Base-by-base conservation (phyloP, 177 flowering plant genomes). In the Vitis hybrid region DNA sequence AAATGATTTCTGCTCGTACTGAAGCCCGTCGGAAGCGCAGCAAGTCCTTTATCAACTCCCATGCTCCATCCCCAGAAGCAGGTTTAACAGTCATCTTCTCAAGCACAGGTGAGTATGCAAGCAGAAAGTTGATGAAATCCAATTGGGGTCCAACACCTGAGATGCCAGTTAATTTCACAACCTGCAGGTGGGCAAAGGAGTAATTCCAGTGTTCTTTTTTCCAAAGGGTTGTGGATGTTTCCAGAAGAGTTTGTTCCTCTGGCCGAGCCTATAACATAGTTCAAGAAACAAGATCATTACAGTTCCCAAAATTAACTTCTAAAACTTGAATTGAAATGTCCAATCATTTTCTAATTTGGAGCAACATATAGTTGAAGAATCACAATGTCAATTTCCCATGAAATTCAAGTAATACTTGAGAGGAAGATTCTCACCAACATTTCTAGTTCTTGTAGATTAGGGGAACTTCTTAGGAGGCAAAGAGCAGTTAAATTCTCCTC, bases 71-170 rank as follows among this genome's bases (percentile, higher is more conserved):
- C 5, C 6, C 16, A 1, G 85, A 62, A 60, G 83, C 79, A 27
- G 87, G 89, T 67, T 79, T 83, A 15, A 85, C 74, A 30, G 76
- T 83, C 88, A 87, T 76, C 56, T 18, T 82, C 72, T 84, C 86
- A 14, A 87, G 85, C 35, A 55, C 78, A 1, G 89, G 86, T 15
- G 88, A 72, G 64, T 74, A 72, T 40, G 79, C 78, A 16, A 87
- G 86, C 75, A 87, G 19, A 69, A 86, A 84, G 50, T 62, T 69
- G 61, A 87, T 83, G 69, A 84, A 87, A 40, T 70, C 79, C 35
- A 84, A 70, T 50, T 86, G 87, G 7, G 74, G 72, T 68, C 51
- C 62, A 1, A 46, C 48, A 21, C 84, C 80, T 51, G 69, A 66
- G 8, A 84, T 81, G 35, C 82, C 85, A 58, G 51, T 69, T 21